Conservation (phyloP, 1,284 basidiomycete species). For the Ceratobasidium sp. region DNA sequence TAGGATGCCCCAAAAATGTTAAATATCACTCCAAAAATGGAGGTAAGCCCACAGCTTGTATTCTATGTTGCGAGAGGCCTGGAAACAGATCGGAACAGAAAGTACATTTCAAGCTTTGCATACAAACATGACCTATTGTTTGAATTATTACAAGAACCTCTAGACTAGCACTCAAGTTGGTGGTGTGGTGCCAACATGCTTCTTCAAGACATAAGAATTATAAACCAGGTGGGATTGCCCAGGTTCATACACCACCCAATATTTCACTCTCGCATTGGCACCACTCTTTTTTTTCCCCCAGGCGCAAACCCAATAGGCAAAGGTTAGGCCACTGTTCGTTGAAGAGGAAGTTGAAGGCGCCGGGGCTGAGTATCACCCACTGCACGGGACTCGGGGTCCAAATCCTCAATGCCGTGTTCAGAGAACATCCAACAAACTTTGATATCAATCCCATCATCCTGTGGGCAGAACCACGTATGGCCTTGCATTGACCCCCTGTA, state of each 20-base stretch:
- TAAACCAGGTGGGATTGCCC: background rate
- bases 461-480: background rate
- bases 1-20: background rate
- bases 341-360: background rate
- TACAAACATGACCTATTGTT: background rate
- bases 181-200: background rate
- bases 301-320: background rate
- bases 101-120: background rate
- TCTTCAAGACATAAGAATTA: background rate
- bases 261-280: background rate
- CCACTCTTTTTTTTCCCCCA: background rate
- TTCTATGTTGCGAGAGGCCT: background rate
- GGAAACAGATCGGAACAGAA: background rate
- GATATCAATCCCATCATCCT: background rate
- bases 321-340: background rate
- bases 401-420: background rate
- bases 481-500: background rate
- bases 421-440: slow-evolving; percentile 8
- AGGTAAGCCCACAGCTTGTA: background rate
- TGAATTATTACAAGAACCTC: no score
- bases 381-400: background rate
- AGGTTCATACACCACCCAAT: slow-evolving; percentile 1
- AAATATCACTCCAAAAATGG: background rate
- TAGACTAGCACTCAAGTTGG: background rate
- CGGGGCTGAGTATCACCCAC: background rate